Percentiles rank a stretch among this genome's conserved stretches.
phyloP scores from a whole-genome alignment of 2,329 filamentous ascomycete species.

The Colletotrichum sp. region DNA sequence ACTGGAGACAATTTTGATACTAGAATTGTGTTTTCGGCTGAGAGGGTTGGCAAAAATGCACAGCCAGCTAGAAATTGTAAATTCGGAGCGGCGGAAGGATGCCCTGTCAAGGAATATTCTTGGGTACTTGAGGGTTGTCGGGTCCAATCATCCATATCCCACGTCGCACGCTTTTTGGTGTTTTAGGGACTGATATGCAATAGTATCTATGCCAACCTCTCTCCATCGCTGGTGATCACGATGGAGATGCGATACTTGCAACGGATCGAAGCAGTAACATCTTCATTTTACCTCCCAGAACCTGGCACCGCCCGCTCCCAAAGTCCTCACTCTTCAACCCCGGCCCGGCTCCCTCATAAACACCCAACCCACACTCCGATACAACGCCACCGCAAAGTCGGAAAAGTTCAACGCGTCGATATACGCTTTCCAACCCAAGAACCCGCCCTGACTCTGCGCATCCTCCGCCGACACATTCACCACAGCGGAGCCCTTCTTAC shows the following conservation, averaged over 20 bases:
- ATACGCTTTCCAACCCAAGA: background rate
- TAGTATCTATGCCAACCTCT: background rate
- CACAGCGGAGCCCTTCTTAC: background rate
- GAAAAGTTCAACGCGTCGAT: background rate
- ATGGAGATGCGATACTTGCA: background rate
- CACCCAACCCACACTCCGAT: background rate
- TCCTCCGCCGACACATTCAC: background rate
- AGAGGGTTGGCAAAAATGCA: background rate
- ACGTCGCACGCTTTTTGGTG: background rate
- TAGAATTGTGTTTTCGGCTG: fast-evolving
- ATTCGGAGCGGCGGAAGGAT: background rate
- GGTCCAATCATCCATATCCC: background rate
- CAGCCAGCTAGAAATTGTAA: background rate
- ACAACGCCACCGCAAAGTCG: background rate
- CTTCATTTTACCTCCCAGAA: background rate
- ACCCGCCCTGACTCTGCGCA: background rate
- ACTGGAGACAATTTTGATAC: fast-evolving
- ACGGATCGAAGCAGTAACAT: fast-evolving
- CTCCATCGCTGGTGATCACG: background rate
- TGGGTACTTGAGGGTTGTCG: fast-evolving
- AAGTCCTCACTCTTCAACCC: background rate
- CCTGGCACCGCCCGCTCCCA: fast-evolving
- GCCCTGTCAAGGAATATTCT: background rate
- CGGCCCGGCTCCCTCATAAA: background rate
- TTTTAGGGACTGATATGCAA: background rate